Conservation (phyloP, 495 filamentous ascomycete genomes). For the Penicillium paradoxum region DNA sequence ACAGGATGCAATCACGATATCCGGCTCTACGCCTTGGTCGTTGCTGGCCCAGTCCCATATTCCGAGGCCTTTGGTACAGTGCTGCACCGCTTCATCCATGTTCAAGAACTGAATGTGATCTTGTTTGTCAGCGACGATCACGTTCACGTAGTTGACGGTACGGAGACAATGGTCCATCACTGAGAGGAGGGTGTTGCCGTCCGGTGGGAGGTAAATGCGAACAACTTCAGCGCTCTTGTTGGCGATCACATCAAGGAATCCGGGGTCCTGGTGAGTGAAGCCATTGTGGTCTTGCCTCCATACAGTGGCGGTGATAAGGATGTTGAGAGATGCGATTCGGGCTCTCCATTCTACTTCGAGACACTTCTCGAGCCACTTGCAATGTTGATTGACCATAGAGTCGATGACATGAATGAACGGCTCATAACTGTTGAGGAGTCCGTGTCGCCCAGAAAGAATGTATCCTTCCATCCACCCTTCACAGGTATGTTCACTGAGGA, state of each 20-base stretch:
- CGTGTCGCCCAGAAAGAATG: constrained; percentile 63
- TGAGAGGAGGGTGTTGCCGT: constrained; percentile 67
- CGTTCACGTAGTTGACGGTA: constrained; percentile 69
- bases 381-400: constrained; percentile 75
- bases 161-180: constrained; percentile 65
- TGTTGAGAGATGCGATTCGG: constrained; percentile 65
- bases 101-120: constrained; percentile 65
- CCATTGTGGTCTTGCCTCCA: constrained; percentile 79
- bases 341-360: constrained; percentile 65
- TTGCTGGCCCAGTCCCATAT: constrained; percentile 56
- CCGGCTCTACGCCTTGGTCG: constrained; percentile 58
- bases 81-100: constrained; percentile 61
- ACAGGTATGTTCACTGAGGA: constrained; percentile 68
- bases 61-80: constrained; percentile 65
- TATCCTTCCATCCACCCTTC: constrained; percentile 78
- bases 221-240: constrained; percentile 73
- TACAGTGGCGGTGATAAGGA: constrained; percentile 67
- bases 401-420: constrained; percentile 76
- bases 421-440: constrained; percentile 71
- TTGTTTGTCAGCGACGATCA: constrained; percentile 71
- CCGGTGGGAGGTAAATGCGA: constrained; percentile 70
- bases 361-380: constrained; percentile 76
- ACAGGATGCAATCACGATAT: constrained; percentile 65
- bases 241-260: constrained; percentile 68
- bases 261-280: constrained; percentile 74